These are phyloP conservation scores for Alisma plantagoaquatica DNA, from an alignment of 106 monocot genomes.

Conservation along the genomic window DNA sequence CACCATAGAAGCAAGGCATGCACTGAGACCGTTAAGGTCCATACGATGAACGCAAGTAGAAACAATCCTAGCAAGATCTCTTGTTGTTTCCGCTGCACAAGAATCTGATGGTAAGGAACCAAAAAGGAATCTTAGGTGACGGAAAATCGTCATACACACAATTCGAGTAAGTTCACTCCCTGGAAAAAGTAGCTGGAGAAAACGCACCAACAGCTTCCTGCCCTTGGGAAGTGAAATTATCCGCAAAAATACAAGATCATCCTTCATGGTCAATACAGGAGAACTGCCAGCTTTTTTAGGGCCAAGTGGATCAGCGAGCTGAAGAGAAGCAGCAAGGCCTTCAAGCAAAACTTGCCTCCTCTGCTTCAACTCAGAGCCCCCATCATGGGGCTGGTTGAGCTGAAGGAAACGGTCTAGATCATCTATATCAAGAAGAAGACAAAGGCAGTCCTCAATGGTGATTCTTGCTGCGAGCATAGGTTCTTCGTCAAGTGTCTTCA, in stretches of 20 bases:
- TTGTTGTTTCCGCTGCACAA: background rate
- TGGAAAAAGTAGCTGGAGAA: background rate
- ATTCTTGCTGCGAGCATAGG: constrained; percentile 5
- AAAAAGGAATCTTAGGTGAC: constrained; percentile 4
- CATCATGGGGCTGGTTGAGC: constrained; percentile 5
- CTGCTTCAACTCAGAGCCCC: constrained; percentile 1
- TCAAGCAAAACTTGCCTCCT: constrained; percentile 2
- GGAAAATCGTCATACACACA: constrained; percentile 1
- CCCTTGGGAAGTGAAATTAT: constrained; percentile 8
- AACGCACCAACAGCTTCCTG: constrained; percentile 1
- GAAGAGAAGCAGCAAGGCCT: too few species aligned
- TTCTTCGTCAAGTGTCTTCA: constrained; percentile 2
- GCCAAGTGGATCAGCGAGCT: constrained; percentile 4
- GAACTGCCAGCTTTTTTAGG: background rate
- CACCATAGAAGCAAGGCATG: constrained; percentile 2
- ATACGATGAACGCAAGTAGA: background rate
- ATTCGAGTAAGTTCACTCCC: background rate
- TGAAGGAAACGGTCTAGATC: constrained; percentile 5
- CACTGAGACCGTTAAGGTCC: background rate
- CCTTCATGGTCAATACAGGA: background rate
- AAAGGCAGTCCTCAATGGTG: constrained; percentile 5
- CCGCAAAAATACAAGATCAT: constrained; percentile 1
- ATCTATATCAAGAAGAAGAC: constrained; percentile 12
- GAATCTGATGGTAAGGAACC: background rate
- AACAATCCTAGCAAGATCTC: background rate